phyloP scores from a whole-genome alignment of 768 basidiomycete genomes.

The Suillus americanus region DNA sequence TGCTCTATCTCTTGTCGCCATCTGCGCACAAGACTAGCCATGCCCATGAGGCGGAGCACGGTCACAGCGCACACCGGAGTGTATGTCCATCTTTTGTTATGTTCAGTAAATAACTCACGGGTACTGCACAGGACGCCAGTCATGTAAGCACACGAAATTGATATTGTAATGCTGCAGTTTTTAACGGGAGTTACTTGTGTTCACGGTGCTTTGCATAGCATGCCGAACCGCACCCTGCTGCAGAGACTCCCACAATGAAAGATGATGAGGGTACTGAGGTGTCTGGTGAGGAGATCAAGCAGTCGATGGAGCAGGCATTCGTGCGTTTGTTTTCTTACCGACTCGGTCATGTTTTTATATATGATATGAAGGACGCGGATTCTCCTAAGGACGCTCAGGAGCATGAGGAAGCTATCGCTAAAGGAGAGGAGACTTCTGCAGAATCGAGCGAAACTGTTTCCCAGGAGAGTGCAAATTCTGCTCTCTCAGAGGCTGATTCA shows the following conservation, averaged over 20 bases:
- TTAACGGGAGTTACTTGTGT: constrained; percentile 4
- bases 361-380: constrained; percentile 25
- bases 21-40: constrained; percentile 25
- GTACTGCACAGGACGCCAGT: constrained; percentile 15
- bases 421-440: not conserved
- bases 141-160: constrained; percentile 16
- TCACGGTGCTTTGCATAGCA: constrained; percentile 15
- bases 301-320: constrained; percentile 26
- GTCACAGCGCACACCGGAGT: constrained; percentile 8
- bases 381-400: constrained; percentile 32
- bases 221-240: constrained; percentile 9
- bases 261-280: constrained; percentile 33
- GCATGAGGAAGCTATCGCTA: constrained; percentile 22
- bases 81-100: constrained; percentile 18
- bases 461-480: not conserved
- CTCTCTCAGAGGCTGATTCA: not conserved
- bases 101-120: constrained; percentile 2
- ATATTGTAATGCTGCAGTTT: constrained; percentile 2
- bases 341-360: constrained; percentile 4
- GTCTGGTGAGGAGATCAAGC: constrained; percentile 29
- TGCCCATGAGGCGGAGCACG: constrained; percentile 20
- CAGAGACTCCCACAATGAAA: constrained; percentile 13
- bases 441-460: not conserved
- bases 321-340: constrained; percentile 16
- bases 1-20: constrained; percentile 33